Evolutionary conservation across 495 filamentous ascomycete species (phyloP), one percentile per base, ranked within the genome.

Genomic region (Trichodelitschia bisporula): DNA sequence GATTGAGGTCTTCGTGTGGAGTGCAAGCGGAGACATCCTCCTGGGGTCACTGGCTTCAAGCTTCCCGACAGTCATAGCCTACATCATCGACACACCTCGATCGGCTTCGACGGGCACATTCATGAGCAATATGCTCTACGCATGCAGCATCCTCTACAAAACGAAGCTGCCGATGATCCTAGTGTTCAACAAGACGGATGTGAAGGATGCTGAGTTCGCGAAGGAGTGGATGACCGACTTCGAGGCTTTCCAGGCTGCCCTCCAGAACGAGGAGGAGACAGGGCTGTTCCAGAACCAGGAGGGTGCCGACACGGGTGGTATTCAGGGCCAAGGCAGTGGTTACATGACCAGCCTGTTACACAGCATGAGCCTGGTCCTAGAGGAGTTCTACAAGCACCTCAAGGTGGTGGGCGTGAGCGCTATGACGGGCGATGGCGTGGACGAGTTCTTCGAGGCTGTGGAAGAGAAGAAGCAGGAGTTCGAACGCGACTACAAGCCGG

Each of bases 191-290:
- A 97, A 97, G 57, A 90, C 83, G 0, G 86, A 97, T 46, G 77
- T 86, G 4, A 72, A 86, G 45, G 77, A 86, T 42, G 78, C 83
- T 2, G 62, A 61, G 14, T 92, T 91, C 41, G 86, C 79, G 5
- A 89, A 91, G 56, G 82, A 95, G 48, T 99, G 86, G 86, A 99
- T 99, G 86, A 90, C 82, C 12, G 83, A 99, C 46, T 95, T 89
- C 42, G 84, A 95, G 38, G 69, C 77, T 10, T 99, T 99, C 51
- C 89, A 95, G 49, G 64, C 62, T 18, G 86, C 86, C 23, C 53
- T 99, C 19, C 58, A 66, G 20, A 49, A 62, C 29, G 83, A 91
- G 48, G 77, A 95, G 51, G 69, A 75, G 33, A 48, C 52, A 2
- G 79, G 78, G 15, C 69, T 66, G 12, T 86, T 78, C 44, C 72